phyloP scores from a whole-genome alignment of 106 monocot genomes.

The Hemerocallis citrina region DNA sequence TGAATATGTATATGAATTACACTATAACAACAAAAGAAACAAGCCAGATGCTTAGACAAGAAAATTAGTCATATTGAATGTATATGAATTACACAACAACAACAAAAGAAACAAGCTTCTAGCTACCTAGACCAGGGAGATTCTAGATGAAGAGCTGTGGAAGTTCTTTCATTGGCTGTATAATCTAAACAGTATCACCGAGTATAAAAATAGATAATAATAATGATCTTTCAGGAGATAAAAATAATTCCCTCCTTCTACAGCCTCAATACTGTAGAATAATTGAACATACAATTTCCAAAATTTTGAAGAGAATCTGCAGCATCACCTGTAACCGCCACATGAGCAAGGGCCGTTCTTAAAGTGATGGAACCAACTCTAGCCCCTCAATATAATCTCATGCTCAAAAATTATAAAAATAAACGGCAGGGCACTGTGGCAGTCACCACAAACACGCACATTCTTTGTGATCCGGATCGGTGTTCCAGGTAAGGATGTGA shows the following conservation, averaged over 20 bases:
- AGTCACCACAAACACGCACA: slow-evolving; percentile 78
- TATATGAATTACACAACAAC: too few species aligned
- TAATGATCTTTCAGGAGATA: neutral
- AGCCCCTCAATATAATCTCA: slow-evolving; percentile 79
- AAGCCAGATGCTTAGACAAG: too few species aligned
- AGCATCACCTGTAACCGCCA: slow-evolving; percentile 76
- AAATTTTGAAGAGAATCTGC: slow-evolving; percentile 3
- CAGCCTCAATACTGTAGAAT: slow-evolving; percentile 1
- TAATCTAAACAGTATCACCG: neutral
- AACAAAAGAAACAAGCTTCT: too few species aligned
- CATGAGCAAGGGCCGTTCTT: slow-evolving; percentile 81
- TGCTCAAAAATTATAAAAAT: slow-evolving; percentile 68
- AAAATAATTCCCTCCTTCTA: neutral
- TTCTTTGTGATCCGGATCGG: slow-evolving; percentile 79
- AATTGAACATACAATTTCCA: neutral
- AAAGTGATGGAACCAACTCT: slow-evolving; percentile 84
- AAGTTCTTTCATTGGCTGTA: too few species aligned
- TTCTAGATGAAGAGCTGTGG: too few species aligned
- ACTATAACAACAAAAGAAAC: too few species aligned
- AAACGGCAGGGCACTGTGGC: slow-evolving; percentile 60
- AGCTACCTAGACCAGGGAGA: too few species aligned
- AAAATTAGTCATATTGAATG: too few species aligned
- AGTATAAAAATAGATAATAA: neutral
- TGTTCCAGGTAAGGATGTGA: slow-evolving; percentile 32
- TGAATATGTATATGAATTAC: too few species aligned